phyloP scores from a whole-genome alignment of 257 asterid species.

The Handroanthus guayacan region DNA sequence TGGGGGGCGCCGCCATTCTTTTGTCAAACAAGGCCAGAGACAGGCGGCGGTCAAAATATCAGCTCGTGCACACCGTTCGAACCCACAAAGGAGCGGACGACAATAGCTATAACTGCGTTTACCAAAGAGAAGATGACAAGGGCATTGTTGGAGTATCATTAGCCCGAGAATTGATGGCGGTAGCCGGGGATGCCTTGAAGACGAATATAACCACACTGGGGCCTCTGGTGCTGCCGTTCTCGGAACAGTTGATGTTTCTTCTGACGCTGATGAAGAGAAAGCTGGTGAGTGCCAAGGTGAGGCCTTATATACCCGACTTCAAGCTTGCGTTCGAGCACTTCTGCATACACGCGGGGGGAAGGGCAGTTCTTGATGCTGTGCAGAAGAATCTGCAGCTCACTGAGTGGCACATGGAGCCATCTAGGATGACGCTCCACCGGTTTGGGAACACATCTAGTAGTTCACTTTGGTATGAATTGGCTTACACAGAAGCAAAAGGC shows the following conservation, averaged over 20 bases:
- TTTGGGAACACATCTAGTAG: constrained; percentile 72
- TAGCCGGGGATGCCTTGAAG: constrained; percentile 60
- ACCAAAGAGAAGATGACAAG: constrained; percentile 59
- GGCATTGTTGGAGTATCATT: constrained; percentile 54
- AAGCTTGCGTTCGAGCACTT: constrained; percentile 69
- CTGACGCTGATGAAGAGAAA: constrained; percentile 46
- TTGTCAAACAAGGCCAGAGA: constrained; percentile 51
- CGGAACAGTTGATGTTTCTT: constrained; percentile 61
- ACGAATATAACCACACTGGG: constrained; percentile 63
- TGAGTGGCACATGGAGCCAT: constrained; percentile 74
- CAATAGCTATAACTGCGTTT: constrained; percentile 61
- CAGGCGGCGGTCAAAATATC: constrained; percentile 52
- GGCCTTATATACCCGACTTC: constrained; percentile 71
- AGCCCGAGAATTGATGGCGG: constrained; percentile 61
- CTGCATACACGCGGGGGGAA: constrained; percentile 65
- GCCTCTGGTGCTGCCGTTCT: constrained; percentile 55
- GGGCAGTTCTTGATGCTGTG: constrained; percentile 63
- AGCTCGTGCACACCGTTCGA: constrained; percentile 59
- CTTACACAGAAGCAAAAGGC: constrained; percentile 56
- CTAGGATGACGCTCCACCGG: constrained; percentile 65
- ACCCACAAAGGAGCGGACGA: constrained; percentile 67
- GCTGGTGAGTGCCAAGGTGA: constrained; percentile 44
- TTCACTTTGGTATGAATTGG: constrained; percentile 64
- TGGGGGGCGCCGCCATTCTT: constrained; percentile 68
- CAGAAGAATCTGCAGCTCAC: constrained; percentile 58